Evolutionary conservation across 1,139 yeast genomes (phyloP).

Genomic region (Protomyces inouyei): DNA sequence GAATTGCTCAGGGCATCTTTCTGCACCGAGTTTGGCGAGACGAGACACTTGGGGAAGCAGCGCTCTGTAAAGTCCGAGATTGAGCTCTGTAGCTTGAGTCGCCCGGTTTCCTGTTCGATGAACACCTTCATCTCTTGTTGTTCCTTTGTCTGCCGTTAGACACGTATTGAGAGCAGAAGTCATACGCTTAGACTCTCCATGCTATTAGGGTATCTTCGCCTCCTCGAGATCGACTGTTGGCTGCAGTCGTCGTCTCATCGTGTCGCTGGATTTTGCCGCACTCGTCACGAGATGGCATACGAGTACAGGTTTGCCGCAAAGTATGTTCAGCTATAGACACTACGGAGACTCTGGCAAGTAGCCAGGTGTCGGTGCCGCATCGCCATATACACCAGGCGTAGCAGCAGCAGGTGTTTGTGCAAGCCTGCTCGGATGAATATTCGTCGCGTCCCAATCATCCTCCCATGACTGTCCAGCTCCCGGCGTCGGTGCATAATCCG

Average conservation of each 20-base stretch:
- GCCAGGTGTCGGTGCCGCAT: background rate
- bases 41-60: constrained; percentile 25
- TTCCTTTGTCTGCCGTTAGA: constrained; percentile 2
- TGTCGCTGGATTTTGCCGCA: too few species aligned
- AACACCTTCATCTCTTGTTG: constrained; percentile 25
- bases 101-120: constrained; percentile 26
- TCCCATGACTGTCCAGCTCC: constrained; percentile 12
- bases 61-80: constrained; percentile 27
- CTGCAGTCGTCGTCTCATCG: too few species aligned
- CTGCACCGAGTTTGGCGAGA: constrained; percentile 2
- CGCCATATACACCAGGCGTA: background rate
- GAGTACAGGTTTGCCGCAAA: background rate
- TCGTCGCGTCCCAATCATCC: constrained; percentile 11
- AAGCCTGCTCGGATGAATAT: background rate
- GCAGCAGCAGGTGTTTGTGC: background rate
- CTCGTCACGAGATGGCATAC: too few species aligned
- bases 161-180: background rate
- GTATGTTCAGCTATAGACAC: background rate
- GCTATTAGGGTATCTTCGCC: background rate
- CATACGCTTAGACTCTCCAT: background rate
- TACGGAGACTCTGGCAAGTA: background rate
- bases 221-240: background rate
- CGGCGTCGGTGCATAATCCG: constrained; percentile 3
- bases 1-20: constrained; percentile 9
- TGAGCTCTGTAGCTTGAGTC: constrained; percentile 24